Percentiles rank a stretch among this genome's conserved stretches.
These are phyloP conservation scores for Cadophora sp. DNA, from an alignment of 2,329 filamentous ascomycete species.

Conservation along the genomic window DNA sequence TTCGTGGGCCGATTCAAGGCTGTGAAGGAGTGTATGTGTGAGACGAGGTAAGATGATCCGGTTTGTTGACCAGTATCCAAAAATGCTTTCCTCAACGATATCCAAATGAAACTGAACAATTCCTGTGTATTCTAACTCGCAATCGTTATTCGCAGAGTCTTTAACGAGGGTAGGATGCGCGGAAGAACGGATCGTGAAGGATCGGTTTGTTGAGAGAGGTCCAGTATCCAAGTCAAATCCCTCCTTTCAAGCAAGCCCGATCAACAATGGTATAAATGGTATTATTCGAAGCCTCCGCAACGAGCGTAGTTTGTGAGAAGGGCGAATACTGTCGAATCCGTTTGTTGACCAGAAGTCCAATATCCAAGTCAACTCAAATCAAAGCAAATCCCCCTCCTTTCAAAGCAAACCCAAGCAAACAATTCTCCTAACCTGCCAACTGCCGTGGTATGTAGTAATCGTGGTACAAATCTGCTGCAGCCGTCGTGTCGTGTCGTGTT, in stretches of 20 bases:
- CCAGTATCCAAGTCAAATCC: neutral
- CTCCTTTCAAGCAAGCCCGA: neutral
- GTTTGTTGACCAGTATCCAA: slow-evolving; percentile 4
- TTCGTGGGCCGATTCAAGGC: slow-evolving; percentile 25
- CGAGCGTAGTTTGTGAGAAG: neutral
- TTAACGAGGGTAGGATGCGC: neutral
- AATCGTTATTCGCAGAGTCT: neutral
- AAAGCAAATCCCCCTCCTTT: neutral
- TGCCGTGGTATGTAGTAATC: neutral
- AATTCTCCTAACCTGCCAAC: neutral
- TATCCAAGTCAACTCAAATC: neutral
- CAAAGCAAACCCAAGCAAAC: neutral
- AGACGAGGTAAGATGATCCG: slow-evolving; percentile 14
- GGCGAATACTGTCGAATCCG: neutral
- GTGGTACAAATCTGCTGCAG: neutral
- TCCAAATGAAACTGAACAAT: neutral
- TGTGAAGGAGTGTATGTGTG: slow-evolving; percentile 24
- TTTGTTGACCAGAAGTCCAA: neutral
- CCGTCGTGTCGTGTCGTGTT: slow-evolving; percentile 3
- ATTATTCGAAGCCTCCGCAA: neutral
- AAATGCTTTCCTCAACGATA: neutral
- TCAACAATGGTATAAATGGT: neutral
- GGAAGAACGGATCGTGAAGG: neutral
- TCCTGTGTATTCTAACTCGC: neutral
- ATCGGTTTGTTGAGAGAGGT: neutral